phyloP scores from a whole-genome alignment of 129 eudicot genomes.

The Centaurea solstitialis region DNA sequence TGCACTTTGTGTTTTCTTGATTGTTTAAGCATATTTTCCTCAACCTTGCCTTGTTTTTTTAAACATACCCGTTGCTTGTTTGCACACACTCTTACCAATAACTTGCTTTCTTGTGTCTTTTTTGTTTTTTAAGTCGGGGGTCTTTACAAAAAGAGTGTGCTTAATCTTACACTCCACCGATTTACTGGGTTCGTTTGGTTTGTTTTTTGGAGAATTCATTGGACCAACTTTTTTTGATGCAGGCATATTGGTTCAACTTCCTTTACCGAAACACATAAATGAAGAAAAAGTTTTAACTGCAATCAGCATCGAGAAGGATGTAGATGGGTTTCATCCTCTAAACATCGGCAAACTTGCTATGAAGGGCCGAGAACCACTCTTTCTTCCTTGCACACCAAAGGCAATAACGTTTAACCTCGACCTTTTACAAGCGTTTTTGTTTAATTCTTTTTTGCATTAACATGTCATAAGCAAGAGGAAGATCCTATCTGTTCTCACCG shows the following conservation, averaged over 20 bases:
- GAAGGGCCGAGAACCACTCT: slow-evolving; percentile 98
- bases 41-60: no score
- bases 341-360: slow-evolving; percentile 98
- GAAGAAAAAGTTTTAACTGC: slow-evolving; percentile 79
- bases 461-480: not conserved
- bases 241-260: slow-evolving; percentile 99
- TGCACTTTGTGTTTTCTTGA: no score
- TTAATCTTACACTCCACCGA: no score
- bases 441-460: not conserved
- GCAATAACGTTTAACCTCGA: slow-evolving; percentile 29
- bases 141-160: no score
- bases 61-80: no score
- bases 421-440: not conserved
- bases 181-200: not conserved
- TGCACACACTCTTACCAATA: no score
- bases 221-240: slow-evolving; percentile 6
- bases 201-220: not conserved
- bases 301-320: slow-evolving; percentile 95
- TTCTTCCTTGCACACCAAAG: slow-evolving; percentile 98
- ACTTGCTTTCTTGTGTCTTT: no score
- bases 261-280: slow-evolving; percentile 91
- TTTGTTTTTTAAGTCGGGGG: no score
- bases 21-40: no score
- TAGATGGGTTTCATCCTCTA: slow-evolving; percentile 97
- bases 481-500: not conserved